Evolutionary conservation across 345 rosid genomes (phyloP), one percentile per base, ranked within the genome.

Genomic region (Populus euphratica): DNA sequence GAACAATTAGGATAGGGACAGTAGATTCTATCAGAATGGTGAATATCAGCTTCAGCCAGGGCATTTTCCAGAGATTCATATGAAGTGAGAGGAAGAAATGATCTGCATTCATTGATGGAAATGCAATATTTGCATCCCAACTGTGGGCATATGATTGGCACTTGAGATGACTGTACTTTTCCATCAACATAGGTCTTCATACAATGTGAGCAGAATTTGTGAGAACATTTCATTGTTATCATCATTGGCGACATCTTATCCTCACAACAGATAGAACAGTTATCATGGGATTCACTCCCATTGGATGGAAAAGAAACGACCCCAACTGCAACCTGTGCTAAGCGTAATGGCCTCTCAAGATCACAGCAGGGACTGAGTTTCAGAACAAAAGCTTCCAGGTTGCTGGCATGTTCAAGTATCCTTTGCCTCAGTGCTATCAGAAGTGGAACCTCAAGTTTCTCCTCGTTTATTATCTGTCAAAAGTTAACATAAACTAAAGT

Each of bases 201-300:
- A 81, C 99, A 96, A 73, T 88, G 97, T 23, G 99, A 93, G 78
- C 99, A 96, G 87, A 93, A 96, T 75, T 86, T 91, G 89, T 96
- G 96, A 66, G 89, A 89, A 81, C 99, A 96, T 80, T 92, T 90
- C 90, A 96, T 64, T 25, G 85, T 81, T 20, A 92, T 77, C 92
- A 90, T 93, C 99, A 96, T 96, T 27, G 87, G 78, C 5, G 85
- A 74, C n/a, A 85, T 87, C 81, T 86, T 94, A 81, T 91, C 97
- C 87, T 93, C 97, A 25, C 96, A 90, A 85, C 99, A 96, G 74
- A 96, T 90, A 35, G 94, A 86, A 79, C 97, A 96, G 81, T 81
- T 89, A 80, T 91, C 93, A 12, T 59, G 77, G 73, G 85, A 72
- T 44, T 80, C 78, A 75, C 81, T 86, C 70, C 88, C 90, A 65